Base-by-base conservation (phyloP, 306 rosid genomes). In the Abrus precatorius region DNA sequence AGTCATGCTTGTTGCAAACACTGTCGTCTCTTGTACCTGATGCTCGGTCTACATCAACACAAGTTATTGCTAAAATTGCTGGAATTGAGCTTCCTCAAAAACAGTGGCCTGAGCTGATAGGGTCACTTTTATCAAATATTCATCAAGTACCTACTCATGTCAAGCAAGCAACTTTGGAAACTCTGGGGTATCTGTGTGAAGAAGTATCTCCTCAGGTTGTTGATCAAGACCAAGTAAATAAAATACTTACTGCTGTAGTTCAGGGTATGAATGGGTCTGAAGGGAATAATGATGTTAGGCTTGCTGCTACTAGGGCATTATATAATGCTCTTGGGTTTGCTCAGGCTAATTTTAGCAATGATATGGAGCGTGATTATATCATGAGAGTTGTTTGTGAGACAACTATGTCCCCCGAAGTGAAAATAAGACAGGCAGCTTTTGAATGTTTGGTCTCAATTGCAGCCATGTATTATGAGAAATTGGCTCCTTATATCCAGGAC, bases 331-430 rank as follows among this genome's bases (percentile, higher is more conserved):
- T 94, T 75, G 95, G 92, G 32, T 92, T 94, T 82, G 92, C 95
- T 55, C 95, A 89, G 78, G 98, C 95, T 76, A 94, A 94, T 85
- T 94, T 94, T 79, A 85, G 87, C 88, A 94, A 90, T 79, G 93
- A 89, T 81, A 90, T 86, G 92, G 98, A 94, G 80, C 95, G 98
- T 9, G 95, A 91, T 54, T 94, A 91, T 80, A 94, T 94, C 72
- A 94, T 94, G 98, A 90, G 95, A 87, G 98, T 94, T 83, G 92
- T 94, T 69, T 94, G 95, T 73, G 98, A 94, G 88, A 86, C 93
- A 81, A 90, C 97, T 47, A 75, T 87, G 84, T 89, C 92, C 53
- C 90, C 98, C 0, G 97, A 94, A 64, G 76, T 88, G 86, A 92
- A 80, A 86, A 90, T 90, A 67, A 87, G 98, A 40, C 91, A 87